These are phyloP conservation scores for Nepenthes gracilis DNA, from an alignment of 148 eudicot species.

Conservation along the genomic window DNA sequence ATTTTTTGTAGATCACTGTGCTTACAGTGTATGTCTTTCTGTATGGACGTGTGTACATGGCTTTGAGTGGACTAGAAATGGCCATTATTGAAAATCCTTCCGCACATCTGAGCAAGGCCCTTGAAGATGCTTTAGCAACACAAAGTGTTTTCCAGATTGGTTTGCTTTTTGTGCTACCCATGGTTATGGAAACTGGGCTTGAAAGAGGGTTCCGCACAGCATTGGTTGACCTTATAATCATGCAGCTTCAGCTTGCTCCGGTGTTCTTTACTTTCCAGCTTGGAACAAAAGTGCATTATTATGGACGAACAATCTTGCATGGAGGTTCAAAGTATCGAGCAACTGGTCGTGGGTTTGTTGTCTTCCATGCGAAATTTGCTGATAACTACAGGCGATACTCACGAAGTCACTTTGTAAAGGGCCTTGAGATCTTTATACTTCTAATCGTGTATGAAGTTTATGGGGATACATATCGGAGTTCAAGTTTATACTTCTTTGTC, in stretches of 20 bases:
- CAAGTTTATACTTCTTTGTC: conserved; percentile 63
- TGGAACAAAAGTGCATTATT: conserved; percentile 95
- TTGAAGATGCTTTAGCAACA: conserved; percentile 81
- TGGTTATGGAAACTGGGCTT: conserved; percentile 95
- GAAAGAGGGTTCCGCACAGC: conserved; percentile 91
- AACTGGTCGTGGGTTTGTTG: conserved; percentile 97
- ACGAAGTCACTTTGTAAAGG: conserved; percentile 93
- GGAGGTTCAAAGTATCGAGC: conserved; percentile 98
- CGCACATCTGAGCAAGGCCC: conserved; percentile 42
- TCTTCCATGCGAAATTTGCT: conserved; percentile 92
- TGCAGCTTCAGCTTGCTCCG: conserved; percentile 96
- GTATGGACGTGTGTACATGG: conserved; percentile 79
- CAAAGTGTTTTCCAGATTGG: conserved; percentile 84
- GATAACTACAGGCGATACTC: conserved; percentile 90
- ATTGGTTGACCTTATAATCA: conserved; percentile 74
- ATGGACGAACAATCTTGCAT: conserved; percentile 79
- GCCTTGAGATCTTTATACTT: conserved; percentile 66
- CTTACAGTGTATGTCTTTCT: conserved; percentile 70
- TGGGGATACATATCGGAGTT: conserved; percentile 62
- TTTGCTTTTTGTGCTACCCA: conserved; percentile 73
- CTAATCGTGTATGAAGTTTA: conserved; percentile 72
- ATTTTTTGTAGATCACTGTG: conserved; percentile 64
- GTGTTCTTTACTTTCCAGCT: conserved; percentile 97
- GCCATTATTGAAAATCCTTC: conserved; percentile 45
- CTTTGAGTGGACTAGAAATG: conserved; percentile 82